Conservation (phyloP, 768 basidiomycete genomes). For the Lyophyllum semitale region DNA sequence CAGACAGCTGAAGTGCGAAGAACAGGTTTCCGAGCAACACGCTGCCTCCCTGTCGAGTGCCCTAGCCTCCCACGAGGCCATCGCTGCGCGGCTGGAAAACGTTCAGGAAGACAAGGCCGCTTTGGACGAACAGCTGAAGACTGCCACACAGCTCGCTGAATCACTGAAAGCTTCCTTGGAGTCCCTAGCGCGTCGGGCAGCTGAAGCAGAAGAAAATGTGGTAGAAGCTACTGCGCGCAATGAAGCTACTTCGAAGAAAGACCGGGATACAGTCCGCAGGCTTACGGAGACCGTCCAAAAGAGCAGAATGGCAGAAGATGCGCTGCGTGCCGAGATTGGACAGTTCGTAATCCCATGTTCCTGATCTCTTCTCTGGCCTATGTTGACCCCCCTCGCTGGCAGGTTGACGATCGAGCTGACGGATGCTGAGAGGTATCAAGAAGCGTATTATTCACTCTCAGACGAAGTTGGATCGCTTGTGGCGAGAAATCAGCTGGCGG, state of each 20-base stretch:
- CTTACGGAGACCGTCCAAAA: constrained; percentile 54
- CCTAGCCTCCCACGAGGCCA: constrained; percentile 41
- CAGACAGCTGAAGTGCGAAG: constrained; percentile 28
- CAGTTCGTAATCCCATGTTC: constrained; percentile 46
- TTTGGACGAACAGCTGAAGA: constrained; percentile 18
- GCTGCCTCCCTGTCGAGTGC: constrained; percentile 41
- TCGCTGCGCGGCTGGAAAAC: constrained; percentile 42
- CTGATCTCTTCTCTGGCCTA: neutral
- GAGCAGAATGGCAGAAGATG: constrained; percentile 65
- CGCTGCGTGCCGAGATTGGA: constrained; percentile 66
- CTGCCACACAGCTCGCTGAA: constrained; percentile 22
- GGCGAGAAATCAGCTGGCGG: constrained; percentile 73
- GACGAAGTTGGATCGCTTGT: constrained; percentile 67
- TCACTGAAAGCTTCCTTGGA: constrained; percentile 20
- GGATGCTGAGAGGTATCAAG: constrained; percentile 65
- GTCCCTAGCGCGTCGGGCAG: constrained; percentile 18
- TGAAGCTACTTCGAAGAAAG: constrained; percentile 42
- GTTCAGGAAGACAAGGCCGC: constrained; percentile 34
- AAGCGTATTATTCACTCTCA: constrained; percentile 66
- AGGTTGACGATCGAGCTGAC: constrained; percentile 53
- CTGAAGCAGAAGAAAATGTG: constrained; percentile 28
- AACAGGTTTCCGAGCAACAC: constrained; percentile 31
- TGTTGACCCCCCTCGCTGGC: neutral
- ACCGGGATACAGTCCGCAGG: constrained; percentile 46
- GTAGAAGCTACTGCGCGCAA: constrained; percentile 26